These are phyloP conservation scores for Colletotrichum lupini DNA, from an alignment of 2,329 filamentous ascomycete genomes.

Conservation along the genomic window DNA sequence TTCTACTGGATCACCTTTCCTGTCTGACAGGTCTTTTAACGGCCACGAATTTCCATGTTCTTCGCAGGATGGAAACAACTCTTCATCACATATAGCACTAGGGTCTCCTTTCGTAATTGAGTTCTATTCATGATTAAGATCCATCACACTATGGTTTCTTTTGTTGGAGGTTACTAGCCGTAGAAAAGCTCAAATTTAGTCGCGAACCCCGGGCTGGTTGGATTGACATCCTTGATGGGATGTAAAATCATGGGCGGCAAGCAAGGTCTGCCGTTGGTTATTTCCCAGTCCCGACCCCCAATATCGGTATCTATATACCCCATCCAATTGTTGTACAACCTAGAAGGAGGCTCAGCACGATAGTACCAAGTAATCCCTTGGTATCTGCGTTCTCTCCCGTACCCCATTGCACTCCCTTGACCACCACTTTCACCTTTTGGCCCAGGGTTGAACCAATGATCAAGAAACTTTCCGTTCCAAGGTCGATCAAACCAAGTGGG, in stretches of 20 bases:
- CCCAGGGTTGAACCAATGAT: constrained; percentile 70
- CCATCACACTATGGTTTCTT: too few species aligned
- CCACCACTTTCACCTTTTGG: constrained; percentile 64
- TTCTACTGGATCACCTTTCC: too few species aligned
- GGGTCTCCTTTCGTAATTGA: too few species aligned
- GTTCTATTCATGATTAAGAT: too few species aligned
- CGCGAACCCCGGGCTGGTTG: constrained; percentile 57
- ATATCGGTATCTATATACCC: constrained; percentile 66
- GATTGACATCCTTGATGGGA: constrained; percentile 67
- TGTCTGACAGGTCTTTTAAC: too few species aligned
- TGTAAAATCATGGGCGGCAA: constrained; percentile 69
- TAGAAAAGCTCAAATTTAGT: constrained; percentile 51
- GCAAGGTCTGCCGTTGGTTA: constrained; percentile 65
- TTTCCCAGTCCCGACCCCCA: constrained; percentile 67
- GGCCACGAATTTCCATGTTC: too few species aligned
- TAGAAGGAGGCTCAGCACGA: constrained; percentile 65
- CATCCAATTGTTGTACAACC: constrained; percentile 72
- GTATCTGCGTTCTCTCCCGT: constrained; percentile 67
- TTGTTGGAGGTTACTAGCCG: constrained; percentile 42
- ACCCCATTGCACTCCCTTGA: constrained; percentile 67
- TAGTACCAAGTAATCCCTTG: constrained; percentile 72
- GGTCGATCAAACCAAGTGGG: constrained; percentile 83
- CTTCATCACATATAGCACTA: too few species aligned
- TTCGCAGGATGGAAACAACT: too few species aligned
- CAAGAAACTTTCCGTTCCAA: constrained; percentile 67